Percentiles rank a stretch among this genome's conserved stretches.
These are phyloP conservation scores for Candolleomyces aberdarensis DNA, from an alignment of 768 basidiomycete genomes.

Conservation along the genomic window DNA sequence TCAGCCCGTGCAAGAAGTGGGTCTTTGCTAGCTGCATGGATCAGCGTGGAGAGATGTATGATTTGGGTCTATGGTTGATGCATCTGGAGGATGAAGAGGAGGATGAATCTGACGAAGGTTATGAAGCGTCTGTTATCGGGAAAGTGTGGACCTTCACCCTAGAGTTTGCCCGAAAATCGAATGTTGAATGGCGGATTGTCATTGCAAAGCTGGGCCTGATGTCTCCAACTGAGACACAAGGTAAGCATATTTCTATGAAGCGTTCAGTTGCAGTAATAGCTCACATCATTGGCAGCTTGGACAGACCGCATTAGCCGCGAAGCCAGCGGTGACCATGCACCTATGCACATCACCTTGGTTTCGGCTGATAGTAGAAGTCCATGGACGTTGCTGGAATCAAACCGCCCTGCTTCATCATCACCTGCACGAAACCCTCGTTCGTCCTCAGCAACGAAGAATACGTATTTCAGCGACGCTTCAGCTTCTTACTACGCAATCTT, in stretches of 20 bases:
- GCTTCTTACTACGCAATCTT: constrained; percentile 9
- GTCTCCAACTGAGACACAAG: constrained; percentile 55
- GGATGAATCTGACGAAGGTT: constrained; percentile 14
- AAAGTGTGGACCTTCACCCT: constrained; percentile 72
- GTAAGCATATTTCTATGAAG: constrained; percentile 37
- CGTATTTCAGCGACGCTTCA: constrained; percentile 19
- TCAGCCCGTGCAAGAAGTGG: constrained; percentile 73
- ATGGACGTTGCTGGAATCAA: constrained; percentile 52
- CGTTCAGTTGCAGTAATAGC: background rate
- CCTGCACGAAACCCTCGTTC: constrained; percentile 22
- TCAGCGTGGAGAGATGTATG: constrained; percentile 73
- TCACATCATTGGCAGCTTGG: constrained; percentile 55
- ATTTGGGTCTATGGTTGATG: constrained; percentile 65
- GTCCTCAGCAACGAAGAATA: constrained; percentile 19
- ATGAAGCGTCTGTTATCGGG: constrained; percentile 48
- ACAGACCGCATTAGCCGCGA: constrained; percentile 43
- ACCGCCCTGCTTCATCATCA: constrained; percentile 12
- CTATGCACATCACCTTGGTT: constrained; percentile 58
- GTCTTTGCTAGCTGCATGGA: constrained; percentile 72
- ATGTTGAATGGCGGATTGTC: constrained; percentile 79
- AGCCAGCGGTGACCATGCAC: constrained; percentile 38
- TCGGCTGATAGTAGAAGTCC: constrained; percentile 57
- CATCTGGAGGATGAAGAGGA: constrained; percentile 37
- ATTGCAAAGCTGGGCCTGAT: constrained; percentile 68
- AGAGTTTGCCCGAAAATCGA: constrained; percentile 58